phyloP scores from a whole-genome alignment of 257 asterid species.

The Plectranthus barbatus region DNA sequence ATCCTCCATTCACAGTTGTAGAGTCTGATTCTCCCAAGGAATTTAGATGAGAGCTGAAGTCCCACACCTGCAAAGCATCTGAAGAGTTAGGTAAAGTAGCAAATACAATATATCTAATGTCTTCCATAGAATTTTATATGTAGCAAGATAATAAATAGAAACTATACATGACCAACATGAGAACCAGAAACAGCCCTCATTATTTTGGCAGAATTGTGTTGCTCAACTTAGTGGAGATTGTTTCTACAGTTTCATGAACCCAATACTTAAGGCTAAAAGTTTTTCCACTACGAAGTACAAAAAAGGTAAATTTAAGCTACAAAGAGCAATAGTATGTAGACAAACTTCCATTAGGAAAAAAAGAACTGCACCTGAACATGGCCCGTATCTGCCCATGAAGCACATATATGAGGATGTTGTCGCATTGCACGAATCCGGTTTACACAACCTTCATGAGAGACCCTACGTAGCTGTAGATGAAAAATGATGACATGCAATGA shows the following conservation, averaged over 20 bases:
- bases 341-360: background rate
- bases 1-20: constrained; percentile 35
- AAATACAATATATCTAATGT: background rate
- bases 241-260: no score
- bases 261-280: background rate
- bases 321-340: background rate
- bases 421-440: constrained; percentile 89
- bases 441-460: constrained; percentile 70
- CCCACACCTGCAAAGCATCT: constrained; percentile 71
- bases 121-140: background rate
- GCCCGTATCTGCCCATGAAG: constrained; percentile 83
- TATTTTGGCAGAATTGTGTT: background rate
- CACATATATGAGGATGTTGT: constrained; percentile 86
- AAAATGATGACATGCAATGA: constrained; percentile 5
- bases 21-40: constrained; percentile 50
- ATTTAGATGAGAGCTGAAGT: constrained; percentile 68
- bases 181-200: background rate
- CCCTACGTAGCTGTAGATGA: constrained; percentile 50
- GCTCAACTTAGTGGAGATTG: no score
- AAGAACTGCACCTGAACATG: constrained; percentile 64
- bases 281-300: background rate
- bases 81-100: background rate
- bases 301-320: no score
- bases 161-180: background rate
- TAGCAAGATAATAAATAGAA: background rate